Percentiles rank a stretch among this genome's conserved stretches.
These are phyloP conservation scores for Catunica adiposa DNA, from an alignment of 2,329 filamentous ascomycete species.

Conservation along the genomic window DNA sequence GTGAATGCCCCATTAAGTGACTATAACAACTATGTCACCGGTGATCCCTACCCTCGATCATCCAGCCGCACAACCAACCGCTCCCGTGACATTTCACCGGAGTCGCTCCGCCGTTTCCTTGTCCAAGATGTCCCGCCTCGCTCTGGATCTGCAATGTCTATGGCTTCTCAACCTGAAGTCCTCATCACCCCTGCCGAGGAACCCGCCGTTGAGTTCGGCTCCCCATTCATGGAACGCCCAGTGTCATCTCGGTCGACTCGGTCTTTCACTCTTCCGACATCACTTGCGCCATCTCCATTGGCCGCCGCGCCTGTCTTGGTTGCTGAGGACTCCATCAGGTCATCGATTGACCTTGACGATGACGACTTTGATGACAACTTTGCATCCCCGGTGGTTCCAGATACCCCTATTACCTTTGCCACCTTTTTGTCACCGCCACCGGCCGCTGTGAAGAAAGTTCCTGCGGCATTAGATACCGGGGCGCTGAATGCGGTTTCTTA, in stretches of 20 bases:
- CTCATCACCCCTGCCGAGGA: constrained; percentile 10
- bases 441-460: constrained; percentile 24
- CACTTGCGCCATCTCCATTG: constrained; percentile 2
- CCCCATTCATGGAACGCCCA: background rate
- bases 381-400: constrained; percentile 33
- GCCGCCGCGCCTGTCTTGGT: background rate
- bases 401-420: constrained; percentile 25
- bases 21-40: background rate
- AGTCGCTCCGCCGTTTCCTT: constrained; percentile 36
- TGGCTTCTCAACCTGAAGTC: constrained; percentile 8
- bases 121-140: constrained; percentile 27
- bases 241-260: constrained; percentile 6
- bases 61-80: constrained; percentile 15
- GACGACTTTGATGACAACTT: constrained; percentile 43
- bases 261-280: constrained; percentile 8
- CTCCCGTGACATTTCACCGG: constrained; percentile 36
- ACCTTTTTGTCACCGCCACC: constrained; percentile 39
- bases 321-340: background rate
- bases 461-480: constrained; percentile 14
- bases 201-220: background rate
- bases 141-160: constrained; percentile 16
- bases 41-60: constrained; percentile 1
- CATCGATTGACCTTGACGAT: constrained; percentile 23
- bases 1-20: background rate
- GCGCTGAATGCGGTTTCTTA: constrained; percentile 4